Percentiles rank a stretch among this genome's conserved stretches.
phyloP scores from a whole-genome alignment of 2,329 filamentous ascomycete genomes.

The Penicillium sp. region DNA sequence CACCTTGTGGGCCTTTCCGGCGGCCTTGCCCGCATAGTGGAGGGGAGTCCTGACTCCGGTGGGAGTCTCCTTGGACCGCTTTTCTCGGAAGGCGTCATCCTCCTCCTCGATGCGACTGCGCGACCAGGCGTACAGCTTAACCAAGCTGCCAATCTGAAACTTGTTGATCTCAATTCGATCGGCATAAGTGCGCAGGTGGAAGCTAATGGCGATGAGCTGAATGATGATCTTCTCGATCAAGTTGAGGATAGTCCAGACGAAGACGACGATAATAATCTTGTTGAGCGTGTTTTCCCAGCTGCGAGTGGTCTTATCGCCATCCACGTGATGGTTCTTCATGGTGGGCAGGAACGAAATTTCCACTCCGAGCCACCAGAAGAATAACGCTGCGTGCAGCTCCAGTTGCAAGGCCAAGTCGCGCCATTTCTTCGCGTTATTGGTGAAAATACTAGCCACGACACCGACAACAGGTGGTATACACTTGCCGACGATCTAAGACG shows the following conservation, averaged over 20 bases:
- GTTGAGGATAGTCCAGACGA: constrained; percentile 74
- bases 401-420: constrained; percentile 79
- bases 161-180: constrained; percentile 91
- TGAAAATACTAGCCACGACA: constrained; percentile 66
- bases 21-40: constrained; percentile 61
- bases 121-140: constrained; percentile 62
- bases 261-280: constrained; percentile 81
- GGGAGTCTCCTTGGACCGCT: constrained; percentile 41
- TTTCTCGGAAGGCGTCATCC: constrained; percentile 71
- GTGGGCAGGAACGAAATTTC: constrained; percentile 82
- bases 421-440: constrained; percentile 90
- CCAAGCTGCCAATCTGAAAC: constrained; percentile 69
- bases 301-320: constrained; percentile 51
- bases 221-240: constrained; percentile 90
- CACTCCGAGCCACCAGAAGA: constrained; percentile 87
- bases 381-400: constrained; percentile 78
- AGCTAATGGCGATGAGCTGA: constrained; percentile 88
- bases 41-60: constrained; percentile 71
- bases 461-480: constrained; percentile 59
- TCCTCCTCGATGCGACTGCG: constrained; percentile 63
- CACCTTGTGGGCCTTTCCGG: constrained; percentile 66
- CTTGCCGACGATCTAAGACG: constrained; percentile 56
- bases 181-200: constrained; percentile 85
- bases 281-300: constrained; percentile 73
- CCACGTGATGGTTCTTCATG: constrained; percentile 61